Conservation (phyloP, 2,329 filamentous ascomycete species). For the Fusarium pseudoanthophilum region DNA sequence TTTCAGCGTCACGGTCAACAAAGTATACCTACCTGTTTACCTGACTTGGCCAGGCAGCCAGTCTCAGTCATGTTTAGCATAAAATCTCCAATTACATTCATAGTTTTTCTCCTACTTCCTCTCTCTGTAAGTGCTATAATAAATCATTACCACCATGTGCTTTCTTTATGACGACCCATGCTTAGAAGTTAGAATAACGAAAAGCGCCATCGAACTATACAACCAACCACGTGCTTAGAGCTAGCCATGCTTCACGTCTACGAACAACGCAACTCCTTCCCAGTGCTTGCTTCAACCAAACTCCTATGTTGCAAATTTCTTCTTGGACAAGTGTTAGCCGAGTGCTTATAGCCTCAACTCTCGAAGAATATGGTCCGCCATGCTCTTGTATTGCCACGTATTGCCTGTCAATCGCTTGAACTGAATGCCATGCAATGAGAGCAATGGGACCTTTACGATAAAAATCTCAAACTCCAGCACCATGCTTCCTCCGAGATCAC, state of each 20-base stretch:
- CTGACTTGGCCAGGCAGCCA: background rate
- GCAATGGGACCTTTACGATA: slow-evolving; percentile 94
- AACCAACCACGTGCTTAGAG: slow-evolving; percentile 30
- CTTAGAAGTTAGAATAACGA: slow-evolving; percentile 33
- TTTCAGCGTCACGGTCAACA: background rate
- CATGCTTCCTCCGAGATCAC: slow-evolving; percentile 85
- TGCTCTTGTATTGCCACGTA: slow-evolving; percentile 98
- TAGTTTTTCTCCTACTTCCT: slow-evolving; percentile 11
- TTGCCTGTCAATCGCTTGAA: slow-evolving; percentile 97
- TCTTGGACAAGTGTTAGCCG: slow-evolving; percentile 39
- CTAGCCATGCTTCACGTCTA: slow-evolving; percentile 27
- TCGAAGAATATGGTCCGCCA: slow-evolving; percentile 94
- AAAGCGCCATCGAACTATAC: slow-evolving; percentile 35
- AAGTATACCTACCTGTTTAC: background rate
- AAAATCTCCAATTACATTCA: slow-evolving; percentile 38
- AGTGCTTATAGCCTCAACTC: slow-evolving; percentile 85
- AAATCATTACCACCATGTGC: slow-evolving; percentile 44
- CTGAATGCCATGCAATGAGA: slow-evolving; percentile 93
- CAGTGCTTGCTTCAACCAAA: slow-evolving; percentile 8
- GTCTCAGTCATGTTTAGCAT: background rate
- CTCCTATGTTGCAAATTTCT: slow-evolving; percentile 10
- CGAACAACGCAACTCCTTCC: slow-evolving; percentile 27
- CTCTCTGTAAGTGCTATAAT: slow-evolving; percentile 13
- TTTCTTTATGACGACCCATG: slow-evolving; percentile 40
- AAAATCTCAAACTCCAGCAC: slow-evolving; percentile 93